A percentile compares a stretch with the other conserved stretches of the same genome.
phyloP scores from a whole-genome alignment of 164 flowering plant species.

The Brasenia schreberi region DNA sequence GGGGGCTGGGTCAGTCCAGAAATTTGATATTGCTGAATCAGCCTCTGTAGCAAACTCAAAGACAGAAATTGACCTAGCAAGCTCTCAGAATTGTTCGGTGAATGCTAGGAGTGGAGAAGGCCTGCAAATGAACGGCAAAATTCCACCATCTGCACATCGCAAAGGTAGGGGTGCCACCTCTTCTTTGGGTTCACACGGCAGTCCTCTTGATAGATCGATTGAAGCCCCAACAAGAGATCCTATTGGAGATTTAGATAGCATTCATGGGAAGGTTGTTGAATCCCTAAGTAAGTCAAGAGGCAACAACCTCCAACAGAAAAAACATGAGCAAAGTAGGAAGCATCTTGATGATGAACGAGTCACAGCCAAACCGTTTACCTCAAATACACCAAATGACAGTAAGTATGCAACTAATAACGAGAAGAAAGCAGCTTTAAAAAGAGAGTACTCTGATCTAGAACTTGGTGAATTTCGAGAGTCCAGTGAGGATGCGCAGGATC shows the following conservation, averaged over 20 bases:
- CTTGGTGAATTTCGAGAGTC: constrained; percentile 91
- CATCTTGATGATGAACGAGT: no score
- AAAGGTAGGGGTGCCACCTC: constrained; percentile 14
- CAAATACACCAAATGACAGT: constrained; percentile 20
- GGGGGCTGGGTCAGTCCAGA: constrained; percentile 14
- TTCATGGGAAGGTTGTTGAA: neutral
- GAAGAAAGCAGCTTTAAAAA: constrained; percentile 30
- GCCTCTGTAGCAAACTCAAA: constrained; percentile 32
- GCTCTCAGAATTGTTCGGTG: constrained; percentile 29
- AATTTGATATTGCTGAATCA: constrained; percentile 24
- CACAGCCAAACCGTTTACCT: constrained; percentile 6
- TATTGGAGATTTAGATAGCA: neutral
- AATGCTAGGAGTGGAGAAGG: constrained; percentile 33
- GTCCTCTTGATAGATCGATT: constrained; percentile 25
- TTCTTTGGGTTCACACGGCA: constrained; percentile 11
- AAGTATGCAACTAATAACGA: constrained; percentile 20
- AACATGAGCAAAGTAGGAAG: constrained; percentile 33
- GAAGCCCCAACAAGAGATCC: constrained; percentile 8
- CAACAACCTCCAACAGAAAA: constrained; percentile 9
- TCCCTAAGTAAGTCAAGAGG: neutral
- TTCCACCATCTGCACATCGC: constrained; percentile 20
- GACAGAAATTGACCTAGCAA: constrained; percentile 26
- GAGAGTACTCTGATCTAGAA: constrained; percentile 91
- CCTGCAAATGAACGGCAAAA: constrained; percentile 5
- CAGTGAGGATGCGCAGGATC: constrained; percentile 11